Base-by-base conservation (phyloP, 148 eudicot species). In the Cornus kousa region DNA sequence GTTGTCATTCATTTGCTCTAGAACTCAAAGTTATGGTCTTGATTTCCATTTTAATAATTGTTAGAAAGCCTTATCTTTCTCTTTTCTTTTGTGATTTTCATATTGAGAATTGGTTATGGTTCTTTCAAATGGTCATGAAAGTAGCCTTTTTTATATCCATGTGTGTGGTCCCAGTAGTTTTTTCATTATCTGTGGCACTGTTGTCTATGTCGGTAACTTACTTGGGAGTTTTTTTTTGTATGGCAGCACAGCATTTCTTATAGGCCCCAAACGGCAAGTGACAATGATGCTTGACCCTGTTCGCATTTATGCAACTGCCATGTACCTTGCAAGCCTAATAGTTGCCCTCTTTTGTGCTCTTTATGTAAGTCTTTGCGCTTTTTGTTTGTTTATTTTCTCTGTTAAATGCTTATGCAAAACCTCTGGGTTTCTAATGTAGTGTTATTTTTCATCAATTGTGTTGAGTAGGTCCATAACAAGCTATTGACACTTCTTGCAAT, bases 241-340 rank as follows among this genome's bases (percentile, higher is more conserved):
- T 95, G 92, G 85, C 99, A 95, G 99, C 92, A 95, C 99, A 83
- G 97, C 92, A 82, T 95, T 95, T 85, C 94, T 95, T n/a, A 91
- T 95, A 76, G 99, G 99, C 76, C 99, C 99, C 23, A 93, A 95
- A 85, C 82, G 94, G 80, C 99, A 95, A 86, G 84, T 93, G 76
- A 86, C 94, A 59, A 91, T 95, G 99, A 95, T 95, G 99, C 94
- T 95, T 86, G 99, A 95, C 81, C 99, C 99, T 78, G 93, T 91
- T 62, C 97, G 99, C 65, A 93, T 93, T 67, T 95, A 95, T 85
- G 99, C 97, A 68, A 95, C 99, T 65, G 96, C 99, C 40, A 78
- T 95, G 82, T 95, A 89, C 83, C 86, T 93, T 77, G 96, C 94
- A 32, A 95, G 99, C 84, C 91, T 93, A 83, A 90, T 95, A 53